Evolutionary conservation across 2,329 filamentous ascomycete genomes (phyloP).

Genomic region (Lithohypha guttulata): DNA sequence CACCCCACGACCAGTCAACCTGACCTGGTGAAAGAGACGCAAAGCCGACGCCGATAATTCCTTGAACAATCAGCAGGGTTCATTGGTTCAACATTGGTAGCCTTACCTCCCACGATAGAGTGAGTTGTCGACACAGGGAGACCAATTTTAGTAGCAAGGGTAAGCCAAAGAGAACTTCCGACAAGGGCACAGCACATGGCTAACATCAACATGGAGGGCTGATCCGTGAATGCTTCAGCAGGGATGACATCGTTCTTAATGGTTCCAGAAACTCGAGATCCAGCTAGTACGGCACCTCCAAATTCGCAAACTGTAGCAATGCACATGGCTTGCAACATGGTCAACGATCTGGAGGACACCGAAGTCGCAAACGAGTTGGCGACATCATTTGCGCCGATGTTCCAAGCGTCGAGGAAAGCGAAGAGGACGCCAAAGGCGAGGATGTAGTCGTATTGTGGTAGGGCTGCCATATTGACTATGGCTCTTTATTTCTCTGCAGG

Average conservation of each 20-base stretch:
- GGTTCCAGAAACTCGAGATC: conserved; percentile 58
- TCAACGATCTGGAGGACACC: conserved; percentile 66
- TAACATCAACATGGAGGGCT: conserved; percentile 56
- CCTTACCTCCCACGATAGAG: conserved; percentile 56
- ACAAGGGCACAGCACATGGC: conserved; percentile 54
- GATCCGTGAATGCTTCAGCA: conserved; percentile 43
- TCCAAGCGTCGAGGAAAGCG: too few relatives aligned
- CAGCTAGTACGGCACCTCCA: conserved; percentile 54
- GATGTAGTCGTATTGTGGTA: too few relatives aligned
- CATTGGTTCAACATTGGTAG: too few relatives aligned
- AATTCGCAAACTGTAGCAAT: conserved; percentile 57
- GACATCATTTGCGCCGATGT: conserved; percentile 72
- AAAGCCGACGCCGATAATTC: conserved; percentile 59
- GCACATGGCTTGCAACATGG: conserved; percentile 57
- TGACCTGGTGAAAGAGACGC: conserved; percentile 50
- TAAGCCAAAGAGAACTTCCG: conserved; percentile 59
- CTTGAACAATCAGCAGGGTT: too few relatives aligned
- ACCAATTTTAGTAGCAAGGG: conserved; percentile 65
- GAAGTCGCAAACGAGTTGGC: conserved; percentile 73
- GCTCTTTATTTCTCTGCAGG: too few relatives aligned
- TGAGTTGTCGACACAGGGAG: conserved; percentile 63
- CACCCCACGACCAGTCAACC: conserved; percentile 61
- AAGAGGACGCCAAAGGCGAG: too few relatives aligned
- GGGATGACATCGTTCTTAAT: conserved; percentile 70
- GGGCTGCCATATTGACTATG: too few relatives aligned